phyloP scores from a whole-genome alignment of 768 basidiomycete species.

The Boletellus ananiceps region DNA sequence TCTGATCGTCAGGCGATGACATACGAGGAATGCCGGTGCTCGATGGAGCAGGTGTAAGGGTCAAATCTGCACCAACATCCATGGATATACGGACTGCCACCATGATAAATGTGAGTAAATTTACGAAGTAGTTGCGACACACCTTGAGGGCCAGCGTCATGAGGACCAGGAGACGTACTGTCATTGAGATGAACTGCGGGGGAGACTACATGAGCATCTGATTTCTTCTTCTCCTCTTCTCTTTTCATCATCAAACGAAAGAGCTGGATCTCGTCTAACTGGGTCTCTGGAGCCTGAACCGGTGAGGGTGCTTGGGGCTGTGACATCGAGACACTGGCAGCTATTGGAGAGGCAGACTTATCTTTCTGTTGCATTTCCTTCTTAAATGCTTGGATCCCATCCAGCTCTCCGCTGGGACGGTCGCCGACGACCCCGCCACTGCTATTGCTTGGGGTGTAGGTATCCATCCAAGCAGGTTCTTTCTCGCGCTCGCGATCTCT shows the following conservation, averaged over 20 bases:
- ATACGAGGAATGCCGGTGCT: conserved; percentile 12
- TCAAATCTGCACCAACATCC: conserved; percentile 9
- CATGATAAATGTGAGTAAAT: conserved; percentile 11
- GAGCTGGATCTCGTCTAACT: conserved; percentile 76
- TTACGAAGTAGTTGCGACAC: background rate
- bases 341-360: conserved; percentile 36
- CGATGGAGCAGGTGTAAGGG: conserved; percentile 1
- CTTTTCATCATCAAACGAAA: conserved; percentile 83
- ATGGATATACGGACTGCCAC: conserved; percentile 6
- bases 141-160: conserved; percentile 20
- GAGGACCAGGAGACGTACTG: conserved; percentile 4
- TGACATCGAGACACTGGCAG: conserved; percentile 7
- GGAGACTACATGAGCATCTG: conserved; percentile 17
- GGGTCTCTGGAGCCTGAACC: conserved; percentile 29
- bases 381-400: conserved; percentile 86
- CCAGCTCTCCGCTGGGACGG: conserved; percentile 59
- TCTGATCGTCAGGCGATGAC: conserved; percentile 15
- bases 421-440: conserved; percentile 61
- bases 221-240: conserved; percentile 52
- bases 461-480: conserved; percentile 92
- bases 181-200: conserved; percentile 8
- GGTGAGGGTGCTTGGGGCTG: conserved; percentile 21
- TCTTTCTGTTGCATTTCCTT: conserved; percentile 77
- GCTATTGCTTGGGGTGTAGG: conserved; percentile 63
- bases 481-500: conserved; percentile 65